These are phyloP conservation scores for Ceratorhiza oryzae-sativae DNA, from an alignment of 1,284 basidiomycete species.

Conservation along the genomic window DNA sequence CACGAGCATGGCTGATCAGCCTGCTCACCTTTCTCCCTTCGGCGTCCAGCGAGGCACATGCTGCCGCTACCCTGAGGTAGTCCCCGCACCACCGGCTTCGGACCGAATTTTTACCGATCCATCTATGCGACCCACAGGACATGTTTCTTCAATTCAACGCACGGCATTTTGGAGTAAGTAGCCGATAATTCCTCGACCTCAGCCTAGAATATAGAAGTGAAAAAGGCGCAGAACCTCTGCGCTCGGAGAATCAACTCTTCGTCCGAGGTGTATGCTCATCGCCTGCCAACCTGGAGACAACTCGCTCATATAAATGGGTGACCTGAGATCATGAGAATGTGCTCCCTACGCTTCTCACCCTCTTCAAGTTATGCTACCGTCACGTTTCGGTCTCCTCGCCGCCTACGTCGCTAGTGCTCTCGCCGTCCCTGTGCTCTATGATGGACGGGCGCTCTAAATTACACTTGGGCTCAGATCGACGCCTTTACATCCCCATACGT, in stretches of 20 bases:
- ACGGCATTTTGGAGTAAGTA: not conserved
- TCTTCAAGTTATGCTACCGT: not conserved
- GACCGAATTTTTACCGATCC: conserved; percentile 15
- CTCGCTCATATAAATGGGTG: not conserved
- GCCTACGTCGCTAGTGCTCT: conserved; percentile 38
- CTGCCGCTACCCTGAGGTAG: conserved; percentile 45
- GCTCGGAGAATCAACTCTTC: conserved; percentile 1
- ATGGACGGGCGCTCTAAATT: conserved; percentile 60
- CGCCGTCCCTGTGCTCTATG: conserved; percentile 57
- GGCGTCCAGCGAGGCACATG: conserved; percentile 38
- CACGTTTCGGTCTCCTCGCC: conserved; percentile 1
- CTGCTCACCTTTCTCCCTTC: not conserved
- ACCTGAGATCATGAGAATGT: no score
- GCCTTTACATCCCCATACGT: conserved; percentile 59
- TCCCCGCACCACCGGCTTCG: not conserved
- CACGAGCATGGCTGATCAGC: not conserved
- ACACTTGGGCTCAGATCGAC: conserved; percentile 56
- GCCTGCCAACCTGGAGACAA: not conserved
- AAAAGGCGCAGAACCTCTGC: not conserved
- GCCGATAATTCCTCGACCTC: conserved; percentile 19
- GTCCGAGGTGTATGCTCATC: not conserved
- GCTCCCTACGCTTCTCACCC: not conserved
- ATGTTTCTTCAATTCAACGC: not conserved
- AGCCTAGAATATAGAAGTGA: not conserved
- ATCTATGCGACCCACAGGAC: not conserved